These are phyloP conservation scores for Danielia reshetovae DNA, from an alignment of 805 yeast genomes.

Conservation along the genomic window DNA sequence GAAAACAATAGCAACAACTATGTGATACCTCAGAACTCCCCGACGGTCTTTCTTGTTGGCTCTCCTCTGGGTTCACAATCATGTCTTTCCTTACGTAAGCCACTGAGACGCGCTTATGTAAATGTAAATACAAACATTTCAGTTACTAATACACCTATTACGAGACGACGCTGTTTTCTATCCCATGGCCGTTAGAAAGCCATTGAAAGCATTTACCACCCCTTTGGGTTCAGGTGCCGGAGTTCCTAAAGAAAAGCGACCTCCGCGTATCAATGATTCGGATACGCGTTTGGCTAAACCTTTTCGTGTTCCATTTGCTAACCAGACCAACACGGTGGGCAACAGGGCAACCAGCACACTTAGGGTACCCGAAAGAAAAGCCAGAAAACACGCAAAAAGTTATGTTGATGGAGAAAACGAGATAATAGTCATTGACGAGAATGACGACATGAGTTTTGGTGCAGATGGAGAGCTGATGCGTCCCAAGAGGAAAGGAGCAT, in stretches of 20 bases:
- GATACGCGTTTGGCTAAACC: constrained; percentile 56
- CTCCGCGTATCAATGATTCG: constrained; percentile 52
- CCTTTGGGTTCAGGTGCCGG: constrained; percentile 70
- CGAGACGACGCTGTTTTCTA: too few relatives aligned
- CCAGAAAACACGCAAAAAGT: constrained; percentile 27
- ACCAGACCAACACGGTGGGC: constrained; percentile 8
- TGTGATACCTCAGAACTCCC: too few relatives aligned
- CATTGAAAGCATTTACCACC: constrained; percentile 38
- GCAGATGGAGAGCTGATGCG: constrained; percentile 27
- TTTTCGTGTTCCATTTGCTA: constrained; percentile 59
- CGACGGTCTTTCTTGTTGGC: too few relatives aligned
- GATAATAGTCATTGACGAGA: constrained; percentile 15
- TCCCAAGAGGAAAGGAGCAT: constrained; percentile 49
- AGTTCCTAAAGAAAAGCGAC: constrained; percentile 51
- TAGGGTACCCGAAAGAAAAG: constrained; percentile 21
- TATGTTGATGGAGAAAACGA: constrained; percentile 24
- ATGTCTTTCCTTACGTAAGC: background rate
- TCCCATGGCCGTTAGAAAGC: constrained; percentile 26
- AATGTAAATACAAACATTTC: background rate
- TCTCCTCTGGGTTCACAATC: background rate
- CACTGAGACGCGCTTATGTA: background rate
- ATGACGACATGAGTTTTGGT: constrained; percentile 24
- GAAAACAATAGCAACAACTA: too few relatives aligned
- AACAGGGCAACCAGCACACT: constrained; percentile 10
- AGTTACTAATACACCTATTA: background rate